Conservation (phyloP, 2,329 filamentous ascomycete genomes). For the Lasiodiplodia sp. region DNA sequence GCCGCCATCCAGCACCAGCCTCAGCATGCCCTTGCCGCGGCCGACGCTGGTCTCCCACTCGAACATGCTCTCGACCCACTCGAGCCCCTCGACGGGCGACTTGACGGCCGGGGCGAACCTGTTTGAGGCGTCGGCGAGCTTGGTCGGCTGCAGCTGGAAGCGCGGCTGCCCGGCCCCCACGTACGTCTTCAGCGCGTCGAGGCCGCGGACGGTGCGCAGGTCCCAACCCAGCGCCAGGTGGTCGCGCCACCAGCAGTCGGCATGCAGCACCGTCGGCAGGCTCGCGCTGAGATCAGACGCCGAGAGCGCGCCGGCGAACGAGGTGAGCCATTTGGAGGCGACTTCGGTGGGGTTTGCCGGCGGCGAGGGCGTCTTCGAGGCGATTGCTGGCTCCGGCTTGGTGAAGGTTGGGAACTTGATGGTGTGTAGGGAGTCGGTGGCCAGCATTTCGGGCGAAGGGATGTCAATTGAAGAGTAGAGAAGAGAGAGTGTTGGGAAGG, state of each 20-base stretch:
- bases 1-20: constrained; percentile 54
- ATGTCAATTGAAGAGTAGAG: background rate
- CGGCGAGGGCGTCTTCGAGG: constrained; percentile 32
- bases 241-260: constrained; percentile 65
- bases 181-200: constrained; percentile 50
- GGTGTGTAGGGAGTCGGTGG: constrained; percentile 37
- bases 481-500: background rate
- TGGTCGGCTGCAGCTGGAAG: constrained; percentile 48
- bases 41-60: constrained; percentile 62
- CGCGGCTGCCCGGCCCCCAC: constrained; percentile 46
- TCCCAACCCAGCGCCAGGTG: constrained; percentile 65
- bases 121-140: constrained; percentile 50
- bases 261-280: constrained; percentile 48
- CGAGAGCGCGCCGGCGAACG: constrained; percentile 37
- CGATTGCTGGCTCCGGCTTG: constrained; percentile 34
- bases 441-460: constrained; percentile 32
- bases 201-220: constrained; percentile 59
- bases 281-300: constrained; percentile 32
- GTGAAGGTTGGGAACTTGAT: constrained; percentile 39
- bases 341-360: constrained; percentile 34
- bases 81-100: constrained; percentile 59
- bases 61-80: constrained; percentile 66
- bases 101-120: constrained; percentile 52
- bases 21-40: constrained; percentile 62
- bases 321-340: constrained; percentile 41